Base-by-base conservation (phyloP, 129 eudicot species). In the Pseudognaphalium luteoalbum region DNA sequence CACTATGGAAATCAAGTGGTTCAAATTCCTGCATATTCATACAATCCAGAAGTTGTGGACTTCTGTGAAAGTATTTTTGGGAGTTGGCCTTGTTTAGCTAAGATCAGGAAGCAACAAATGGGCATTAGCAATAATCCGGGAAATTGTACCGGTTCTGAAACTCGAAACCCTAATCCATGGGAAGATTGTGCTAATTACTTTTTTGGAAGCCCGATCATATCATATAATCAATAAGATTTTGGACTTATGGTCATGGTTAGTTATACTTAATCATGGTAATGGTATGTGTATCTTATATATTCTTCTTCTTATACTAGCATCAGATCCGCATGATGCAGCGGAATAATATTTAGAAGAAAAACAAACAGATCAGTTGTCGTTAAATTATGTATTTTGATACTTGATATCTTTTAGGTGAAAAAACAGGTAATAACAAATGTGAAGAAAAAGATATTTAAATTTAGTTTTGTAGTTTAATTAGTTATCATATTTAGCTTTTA, bases 61-160 rank as follows among this genome's bases (percentile, higher is more conserved):
- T 63, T 90, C 17, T 93, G 98, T 86, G 98, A 93, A 60, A 87
- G 77, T 59, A 25, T 90, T 41, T 88, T 90, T 78, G 98, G 98
- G 44, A 82, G 84, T 60, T 93, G 90, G 91, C 98, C 98, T 9
- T 90, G 98, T 79, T 83, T 93, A 66, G 79, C 80, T 54, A 86
- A 86, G 88, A 83, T 71, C 7, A 59, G 81, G 71, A 70, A 51
- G 41, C 77, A 74, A 69, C 81, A 81, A 33, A 75, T 80, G 70
- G 33, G 28, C 8, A 28, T 29, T 2, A 17, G 44, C 6, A 47
- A 33, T 39, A 28, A 66, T 66, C 71, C 57, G 19, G 44, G 29
- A 25, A 78, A 5, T 63, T 32, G 60, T 57, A 56, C 41, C 57
- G 33, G 65, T 60, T 57, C 58, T 5, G 70, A 65, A 39, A n/a